A percentile compares a stretch with the other conserved stretches of the same genome.
Conservation (phyloP, 1,284 basidiomycete genomes). For the Laetiporus sulphureus region DNA sequence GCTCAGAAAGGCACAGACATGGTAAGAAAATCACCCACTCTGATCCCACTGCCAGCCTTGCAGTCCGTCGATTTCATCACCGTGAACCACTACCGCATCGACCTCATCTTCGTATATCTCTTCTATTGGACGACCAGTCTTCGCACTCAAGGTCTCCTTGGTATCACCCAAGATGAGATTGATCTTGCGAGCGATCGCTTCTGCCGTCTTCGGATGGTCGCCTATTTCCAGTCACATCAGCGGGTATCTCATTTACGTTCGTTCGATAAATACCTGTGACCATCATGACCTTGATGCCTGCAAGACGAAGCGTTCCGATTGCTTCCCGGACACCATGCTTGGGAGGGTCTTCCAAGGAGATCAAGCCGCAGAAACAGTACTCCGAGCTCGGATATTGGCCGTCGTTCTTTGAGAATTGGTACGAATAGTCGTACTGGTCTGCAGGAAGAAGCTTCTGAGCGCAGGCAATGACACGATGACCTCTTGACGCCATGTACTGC, state of each 20-base stretch:
- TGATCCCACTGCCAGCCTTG: conserved; percentile 69
- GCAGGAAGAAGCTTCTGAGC: conserved; percentile 50
- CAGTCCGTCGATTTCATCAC: conserved; percentile 54
- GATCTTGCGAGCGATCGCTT: conserved; percentile 65
- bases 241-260: too few relatives aligned
- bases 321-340: conserved; percentile 67
- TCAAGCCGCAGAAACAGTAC: conserved; percentile 58
- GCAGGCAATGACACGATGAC: conserved; percentile 65
- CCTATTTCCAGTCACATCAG: too few relatives aligned
- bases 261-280: conserved; percentile 58
- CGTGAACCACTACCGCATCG: conserved; percentile 57
- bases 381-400: conserved; percentile 44
- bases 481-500: conserved; percentile 67
- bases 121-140: conserved; percentile 46
- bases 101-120: conserved; percentile 66
- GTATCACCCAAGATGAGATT: conserved; percentile 60
- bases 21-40: conserved; percentile 34
- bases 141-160: conserved; percentile 47
- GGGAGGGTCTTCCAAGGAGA: conserved; percentile 64
- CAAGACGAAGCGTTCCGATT: conserved; percentile 58
- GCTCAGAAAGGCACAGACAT: background rate
- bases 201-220: conserved; percentile 64
- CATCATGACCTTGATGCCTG: conserved; percentile 72
- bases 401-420: conserved; percentile 49
- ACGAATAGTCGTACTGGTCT: conserved; percentile 37